Percentiles rank a stretch among this genome's conserved stretches.
Conservation (phyloP, 805 yeast genomes). For the Yamadazyma sp. region DNA sequence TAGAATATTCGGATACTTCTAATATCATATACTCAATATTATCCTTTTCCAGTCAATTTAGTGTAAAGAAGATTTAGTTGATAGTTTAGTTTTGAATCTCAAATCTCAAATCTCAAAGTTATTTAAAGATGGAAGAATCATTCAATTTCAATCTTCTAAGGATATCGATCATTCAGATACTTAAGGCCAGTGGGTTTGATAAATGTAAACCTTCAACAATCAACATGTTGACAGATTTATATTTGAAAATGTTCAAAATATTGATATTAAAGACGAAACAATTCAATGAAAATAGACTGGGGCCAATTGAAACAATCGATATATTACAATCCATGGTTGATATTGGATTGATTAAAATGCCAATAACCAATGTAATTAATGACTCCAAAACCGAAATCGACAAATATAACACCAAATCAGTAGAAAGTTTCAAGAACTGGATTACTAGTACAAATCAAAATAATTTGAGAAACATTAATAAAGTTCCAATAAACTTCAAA, state of each 20-base stretch:
- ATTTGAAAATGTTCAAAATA: constrained; percentile 58
- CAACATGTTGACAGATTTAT: constrained; percentile 75
- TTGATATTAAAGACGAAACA: constrained; percentile 49
- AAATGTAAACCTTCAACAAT: constrained; percentile 67
- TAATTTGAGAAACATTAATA: constrained; percentile 9
- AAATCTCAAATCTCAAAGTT: no score
- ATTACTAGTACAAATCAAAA: constrained; percentile 24
- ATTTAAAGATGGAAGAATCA: constrained; percentile 38
- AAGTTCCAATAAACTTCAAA: constrained; percentile 29
- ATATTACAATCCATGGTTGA: constrained; percentile 67
- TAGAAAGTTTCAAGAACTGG: constrained; percentile 40
- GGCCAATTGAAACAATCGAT: constrained; percentile 57
- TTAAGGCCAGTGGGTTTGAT: constrained; percentile 83
- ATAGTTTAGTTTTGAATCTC: no score
- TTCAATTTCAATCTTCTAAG: constrained; percentile 38
- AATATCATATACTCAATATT: no score
- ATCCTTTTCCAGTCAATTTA: no score
- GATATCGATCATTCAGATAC: constrained; percentile 48
- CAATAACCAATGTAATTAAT: constrained; percentile 4
- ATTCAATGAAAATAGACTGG: constrained; percentile 44
- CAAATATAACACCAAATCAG: constrained; percentile 32
- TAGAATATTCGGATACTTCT: no score
- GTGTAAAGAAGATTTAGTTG: no score
- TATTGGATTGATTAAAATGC: constrained; percentile 59
- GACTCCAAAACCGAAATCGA: constrained; percentile 7